Evolutionary conservation across 2,329 filamentous ascomycete species (phyloP).

Genomic region (Epichloe glyceriae): DNA sequence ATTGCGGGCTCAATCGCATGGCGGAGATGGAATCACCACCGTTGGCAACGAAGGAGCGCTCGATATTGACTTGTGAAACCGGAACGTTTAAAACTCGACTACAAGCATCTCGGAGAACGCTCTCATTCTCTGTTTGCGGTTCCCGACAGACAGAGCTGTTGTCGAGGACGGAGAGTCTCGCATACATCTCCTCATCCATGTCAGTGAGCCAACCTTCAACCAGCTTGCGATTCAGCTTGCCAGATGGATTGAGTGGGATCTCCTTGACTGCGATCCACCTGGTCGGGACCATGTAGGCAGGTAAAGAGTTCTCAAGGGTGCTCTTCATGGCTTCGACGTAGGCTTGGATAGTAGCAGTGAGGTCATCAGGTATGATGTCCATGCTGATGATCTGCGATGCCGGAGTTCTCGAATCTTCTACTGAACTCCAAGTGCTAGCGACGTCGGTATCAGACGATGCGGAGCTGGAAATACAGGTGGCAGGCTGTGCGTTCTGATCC

Average conservation of each 20-base stretch:
- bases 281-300: conserved; percentile 10
- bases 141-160: not conserved
- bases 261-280: conserved; percentile 8
- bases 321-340: conserved; percentile 4
- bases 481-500: not conserved
- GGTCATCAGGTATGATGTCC: not conserved
- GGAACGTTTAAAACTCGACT: conserved; percentile 26
- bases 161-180: not conserved
- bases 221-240: conserved; percentile 9
- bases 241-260: conserved; percentile 8
- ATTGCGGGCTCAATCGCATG: conserved; percentile 28
- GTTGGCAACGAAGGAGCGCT: conserved; percentile 24
- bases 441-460: not conserved
- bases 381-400: not conserved
- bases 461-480: not conserved
- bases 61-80: conserved; percentile 14
- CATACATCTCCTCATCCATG: not conserved
- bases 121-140: conserved; percentile 1
- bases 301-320: conserved; percentile 6
- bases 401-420: not conserved
- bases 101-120: conserved; percentile 19
- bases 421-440: not conserved
- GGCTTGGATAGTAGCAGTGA: not conserved
- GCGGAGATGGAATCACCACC: conserved; percentile 33
- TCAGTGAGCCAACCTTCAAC: conserved; percentile 1